Conservation (phyloP, 2,329 filamentous ascomycete genomes). For the Pseudogymnoascus sp. region DNA sequence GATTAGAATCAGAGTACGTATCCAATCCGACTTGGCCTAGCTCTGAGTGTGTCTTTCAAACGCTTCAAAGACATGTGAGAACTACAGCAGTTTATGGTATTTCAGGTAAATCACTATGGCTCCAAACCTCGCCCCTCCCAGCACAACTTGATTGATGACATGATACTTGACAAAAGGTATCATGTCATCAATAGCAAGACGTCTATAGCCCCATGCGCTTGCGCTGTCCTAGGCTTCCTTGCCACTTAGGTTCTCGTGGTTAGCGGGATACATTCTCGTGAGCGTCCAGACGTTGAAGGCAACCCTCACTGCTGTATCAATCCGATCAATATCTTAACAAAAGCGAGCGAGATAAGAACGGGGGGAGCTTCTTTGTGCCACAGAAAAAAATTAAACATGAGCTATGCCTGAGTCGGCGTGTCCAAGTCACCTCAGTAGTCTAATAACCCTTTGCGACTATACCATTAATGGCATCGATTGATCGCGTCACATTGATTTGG, state of each 20-base stretch:
- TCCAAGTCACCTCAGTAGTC: neutral
- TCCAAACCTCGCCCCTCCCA: no score
- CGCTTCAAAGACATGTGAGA: no score
- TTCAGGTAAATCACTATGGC: no score
- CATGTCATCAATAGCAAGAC: neutral
- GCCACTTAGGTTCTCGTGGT: neutral
- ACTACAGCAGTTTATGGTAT: no score
- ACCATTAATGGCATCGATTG: conserved; percentile 15
- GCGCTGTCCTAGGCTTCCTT: neutral
- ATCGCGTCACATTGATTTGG: conserved; percentile 12
- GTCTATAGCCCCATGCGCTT: neutral
- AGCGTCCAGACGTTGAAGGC: neutral
- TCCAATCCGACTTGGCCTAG: no score
- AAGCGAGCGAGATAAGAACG: neutral
- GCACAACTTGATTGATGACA: no score
- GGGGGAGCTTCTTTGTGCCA: neutral
- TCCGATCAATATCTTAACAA: neutral
- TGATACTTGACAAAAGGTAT: no score
- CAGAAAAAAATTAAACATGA: neutral
- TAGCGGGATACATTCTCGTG: neutral
- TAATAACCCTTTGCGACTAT: conserved; percentile 1
- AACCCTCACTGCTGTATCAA: neutral
- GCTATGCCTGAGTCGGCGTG: neutral
- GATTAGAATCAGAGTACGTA: no score
- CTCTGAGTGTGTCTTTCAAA: no score